Conservation (phyloP, 148 eudicot genomes). For the Suaeda aralocaspica region DNA sequence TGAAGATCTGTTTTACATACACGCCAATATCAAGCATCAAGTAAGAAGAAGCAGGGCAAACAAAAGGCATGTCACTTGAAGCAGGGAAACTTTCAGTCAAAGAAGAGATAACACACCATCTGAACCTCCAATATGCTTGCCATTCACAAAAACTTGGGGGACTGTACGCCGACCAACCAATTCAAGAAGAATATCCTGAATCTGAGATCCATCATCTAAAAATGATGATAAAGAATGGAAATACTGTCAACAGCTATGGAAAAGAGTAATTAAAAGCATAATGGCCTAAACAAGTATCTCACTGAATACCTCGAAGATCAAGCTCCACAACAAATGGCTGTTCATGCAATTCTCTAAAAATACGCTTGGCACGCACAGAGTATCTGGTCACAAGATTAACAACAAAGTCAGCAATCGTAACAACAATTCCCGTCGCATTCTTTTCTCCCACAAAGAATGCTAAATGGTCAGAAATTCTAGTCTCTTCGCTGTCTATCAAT, state of each 20-base stretch:
- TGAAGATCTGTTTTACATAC: conserved; percentile 56
- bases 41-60: neutral
- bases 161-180: conserved; percentile 88
- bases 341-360: conserved; percentile 61
- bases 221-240: conserved; percentile 7
- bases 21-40: neutral
- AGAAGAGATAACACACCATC: conserved; percentile 54
- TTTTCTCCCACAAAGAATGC: too few relatives aligned
- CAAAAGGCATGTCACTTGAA: neutral
- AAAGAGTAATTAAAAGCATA: neutral
- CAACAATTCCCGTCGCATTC: neutral
- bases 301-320: conserved; percentile 51
- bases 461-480: too few relatives aligned
- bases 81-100: neutral
- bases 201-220: conserved; percentile 78
- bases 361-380: conserved; percentile 68
- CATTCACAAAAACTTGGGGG: conserved; percentile 96
- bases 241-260: neutral
- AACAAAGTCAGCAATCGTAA: conserved; percentile 1
- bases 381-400: conserved; percentile 46
- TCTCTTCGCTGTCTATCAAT: too few relatives aligned
- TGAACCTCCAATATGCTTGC: conserved; percentile 94
- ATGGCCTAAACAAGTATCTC: neutral
- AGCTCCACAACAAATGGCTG: conserved; percentile 79
- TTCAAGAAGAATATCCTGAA: conserved; percentile 82